These are phyloP conservation scores for Xylaria sp. DNA, from an alignment of 2,329 filamentous ascomycete genomes.

Conservation along the genomic window DNA sequence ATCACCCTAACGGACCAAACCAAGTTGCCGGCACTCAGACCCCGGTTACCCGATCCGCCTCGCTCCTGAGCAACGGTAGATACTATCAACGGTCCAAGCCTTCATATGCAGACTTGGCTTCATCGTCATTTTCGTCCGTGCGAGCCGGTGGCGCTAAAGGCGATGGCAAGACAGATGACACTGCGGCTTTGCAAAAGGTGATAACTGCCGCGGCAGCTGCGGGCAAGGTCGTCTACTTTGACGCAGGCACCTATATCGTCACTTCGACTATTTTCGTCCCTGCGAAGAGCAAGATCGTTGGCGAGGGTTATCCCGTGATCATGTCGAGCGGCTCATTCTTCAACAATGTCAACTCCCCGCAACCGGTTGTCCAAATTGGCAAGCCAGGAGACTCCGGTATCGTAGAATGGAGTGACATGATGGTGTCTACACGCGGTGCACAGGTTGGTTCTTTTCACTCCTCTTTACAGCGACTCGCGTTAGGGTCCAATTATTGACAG, in stretches of 20 bases:
- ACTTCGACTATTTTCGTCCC: slow-evolving; percentile 65
- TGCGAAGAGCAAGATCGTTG: slow-evolving; percentile 65
- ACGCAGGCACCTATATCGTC: slow-evolving; percentile 71
- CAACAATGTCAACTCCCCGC: slow-evolving; percentile 60
- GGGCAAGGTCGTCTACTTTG: slow-evolving; percentile 69
- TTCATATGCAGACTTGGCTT: slow-evolving; percentile 72
- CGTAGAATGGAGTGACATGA: slow-evolving; percentile 72
- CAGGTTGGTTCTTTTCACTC: slow-evolving; percentile 44
- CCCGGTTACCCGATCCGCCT: slow-evolving; percentile 60
- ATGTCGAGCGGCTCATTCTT: slow-evolving; percentile 64
- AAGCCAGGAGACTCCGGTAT: slow-evolving; percentile 65
- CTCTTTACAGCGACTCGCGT: not conserved
- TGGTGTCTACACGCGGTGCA: slow-evolving; percentile 70
- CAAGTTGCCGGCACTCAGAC: slow-evolving; percentile 61
- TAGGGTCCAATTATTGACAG: not conserved
- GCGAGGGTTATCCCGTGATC: slow-evolving; percentile 66
- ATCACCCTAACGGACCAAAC: slow-evolving; percentile 59
- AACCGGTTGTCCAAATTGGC: slow-evolving; percentile 69
- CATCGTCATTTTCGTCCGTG: slow-evolving; percentile 73
- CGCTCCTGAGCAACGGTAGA: slow-evolving; percentile 63
- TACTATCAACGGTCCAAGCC: slow-evolving; percentile 83
- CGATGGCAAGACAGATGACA: slow-evolving; percentile 81
- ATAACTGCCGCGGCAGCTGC: slow-evolving; percentile 65
- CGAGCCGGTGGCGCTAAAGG: slow-evolving; percentile 76
- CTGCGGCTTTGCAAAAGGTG: slow-evolving; percentile 74